These are phyloP conservation scores for Fomitiporia mediterranea DNA, from an alignment of 1,284 basidiomycete species.

Conservation along the genomic window DNA sequence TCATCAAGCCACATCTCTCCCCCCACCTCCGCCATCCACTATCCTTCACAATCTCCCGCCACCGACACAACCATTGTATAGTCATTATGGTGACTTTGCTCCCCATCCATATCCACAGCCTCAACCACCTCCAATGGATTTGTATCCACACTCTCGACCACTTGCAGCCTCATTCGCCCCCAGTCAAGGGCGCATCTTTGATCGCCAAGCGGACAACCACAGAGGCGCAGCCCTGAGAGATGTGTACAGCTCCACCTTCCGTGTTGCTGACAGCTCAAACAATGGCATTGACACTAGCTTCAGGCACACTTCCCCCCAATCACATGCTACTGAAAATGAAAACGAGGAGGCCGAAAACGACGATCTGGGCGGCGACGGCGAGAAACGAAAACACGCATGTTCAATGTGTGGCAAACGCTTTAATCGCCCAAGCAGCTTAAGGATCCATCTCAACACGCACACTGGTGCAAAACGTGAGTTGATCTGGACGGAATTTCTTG, in stretches of 20 bases:
- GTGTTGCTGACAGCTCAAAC: not conserved
- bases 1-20: not conserved
- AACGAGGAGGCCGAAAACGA: too few relatives aligned
- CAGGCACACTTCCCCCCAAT: too few relatives aligned
- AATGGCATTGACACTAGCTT: not conserved
- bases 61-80: not conserved
- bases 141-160: not conserved
- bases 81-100: too few relatives aligned
- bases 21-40: not conserved
- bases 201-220: not conserved
- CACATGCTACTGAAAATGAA: too few relatives aligned
- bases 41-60: not conserved
- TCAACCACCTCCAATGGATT: not conserved
- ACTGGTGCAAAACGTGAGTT: slow-evolving; percentile 74
- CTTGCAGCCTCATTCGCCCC: too few relatives aligned
- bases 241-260: not conserved
- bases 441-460: slow-evolving; percentile 73
- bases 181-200: too few relatives aligned
- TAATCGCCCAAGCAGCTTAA: slow-evolving; percentile 71
- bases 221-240: not conserved
- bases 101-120: not conserved
- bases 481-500: too few relatives aligned
- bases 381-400: slow-evolving; percentile 54
- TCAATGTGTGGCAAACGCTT: slow-evolving; percentile 64
- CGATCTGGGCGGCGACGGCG: not conserved